Base-by-base conservation (phyloP, 2,329 filamentous ascomycete species). In the Fusarium subglutinans region DNA sequence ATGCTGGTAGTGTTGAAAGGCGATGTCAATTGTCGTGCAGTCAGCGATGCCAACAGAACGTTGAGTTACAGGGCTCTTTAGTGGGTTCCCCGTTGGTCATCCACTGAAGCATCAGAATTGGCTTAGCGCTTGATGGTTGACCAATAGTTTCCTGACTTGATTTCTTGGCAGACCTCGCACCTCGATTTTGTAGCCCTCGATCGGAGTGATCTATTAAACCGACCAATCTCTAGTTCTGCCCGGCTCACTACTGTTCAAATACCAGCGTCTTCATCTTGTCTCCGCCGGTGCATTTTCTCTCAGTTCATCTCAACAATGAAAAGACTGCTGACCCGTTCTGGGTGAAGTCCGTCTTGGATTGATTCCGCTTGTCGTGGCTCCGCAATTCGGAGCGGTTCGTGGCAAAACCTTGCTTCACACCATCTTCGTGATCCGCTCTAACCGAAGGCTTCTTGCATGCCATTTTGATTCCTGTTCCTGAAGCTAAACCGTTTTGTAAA, bases 251-350 rank as follows among this genome's bases (percentile, higher is more conserved):
- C 14, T 9, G 4, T 3, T 17, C 3, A 9, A 6, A 9, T 14
- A 28, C 26, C 9, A 28, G 9, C 9, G 6, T 48, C 5, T 13
- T 11, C 0, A 1, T 17, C 3, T 13, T 12, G 7, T 33, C 10
- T 33, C 10, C 3, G 5, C 3, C 6, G 8, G 5, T 7, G 14
- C 2, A 11, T n/a, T 5, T 0, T 20, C 0, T 20, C 24, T 22
- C 13, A 28, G 30, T 3, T 13, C 0, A 18, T n/a, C 15, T 50
- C 1, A 0, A 33, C 2, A 17, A n/a, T 3, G 8, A 13, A 50
- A 17, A 18, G 3, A 14, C 3, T 24, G 22, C 30, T 35, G 22
- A 24, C 22, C 3, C 6, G 15, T 3, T 20, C 5, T 12, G 5
- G 15, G 5, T 3, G n/a, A 18, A 24, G 15, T 5, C 10, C 3